Base-by-base conservation (phyloP, 2,329 filamentous ascomycete species). In the Hymenoscyphus infarciens region DNA sequence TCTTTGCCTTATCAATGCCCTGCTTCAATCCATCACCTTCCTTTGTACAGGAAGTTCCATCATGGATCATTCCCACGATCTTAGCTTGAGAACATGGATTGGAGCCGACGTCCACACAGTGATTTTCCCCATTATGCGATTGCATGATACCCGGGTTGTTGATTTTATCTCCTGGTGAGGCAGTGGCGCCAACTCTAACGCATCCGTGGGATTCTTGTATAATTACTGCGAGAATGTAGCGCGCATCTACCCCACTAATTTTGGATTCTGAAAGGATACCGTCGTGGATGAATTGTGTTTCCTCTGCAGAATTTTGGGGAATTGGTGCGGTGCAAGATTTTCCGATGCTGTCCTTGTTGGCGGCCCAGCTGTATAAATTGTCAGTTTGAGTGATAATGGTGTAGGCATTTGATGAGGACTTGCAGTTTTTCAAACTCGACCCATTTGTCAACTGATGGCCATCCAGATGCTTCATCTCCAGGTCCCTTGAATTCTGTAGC, bases 191-290 rank as follows among this genome's bases (percentile, higher is more conserved):
- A 5, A 67, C 63, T 27, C 62, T 59, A n/a, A 68, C 70, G 27
- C 69, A 64, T 55, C 72, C 72, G 57, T 69, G 69, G 8, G 70
- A 71, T 58, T 74, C 73, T 62, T 75, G 73, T 63, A 73, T 69
- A 16, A 74, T 70, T n/a, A 70, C 63, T 15, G 71, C 73, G 5
- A 75, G 68, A 33, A 74, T 71, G 62, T 72, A 72, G 5, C 71
- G 67, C 25, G 68, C 66, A 61, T 74, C 71, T 25, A 75, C 66
- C 5, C 27, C 29, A 2, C 42, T 42, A 1, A 5, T 5, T 6
- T 25, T 52, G 10, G 62, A n/a, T 3, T 31, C 62, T 22, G 54
- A 55, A 2, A 53, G 3, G 55, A 63, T 63, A 11, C 25, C 59
- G 15, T 27, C 15, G 4, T 57, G 15, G 42, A 63, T 58, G 22